A percentile compares a stretch with the other conserved stretches of the same genome.
phyloP scores from a whole-genome alignment of 352 stramenopile genomes.

The Phytophthora melonis region DNA sequence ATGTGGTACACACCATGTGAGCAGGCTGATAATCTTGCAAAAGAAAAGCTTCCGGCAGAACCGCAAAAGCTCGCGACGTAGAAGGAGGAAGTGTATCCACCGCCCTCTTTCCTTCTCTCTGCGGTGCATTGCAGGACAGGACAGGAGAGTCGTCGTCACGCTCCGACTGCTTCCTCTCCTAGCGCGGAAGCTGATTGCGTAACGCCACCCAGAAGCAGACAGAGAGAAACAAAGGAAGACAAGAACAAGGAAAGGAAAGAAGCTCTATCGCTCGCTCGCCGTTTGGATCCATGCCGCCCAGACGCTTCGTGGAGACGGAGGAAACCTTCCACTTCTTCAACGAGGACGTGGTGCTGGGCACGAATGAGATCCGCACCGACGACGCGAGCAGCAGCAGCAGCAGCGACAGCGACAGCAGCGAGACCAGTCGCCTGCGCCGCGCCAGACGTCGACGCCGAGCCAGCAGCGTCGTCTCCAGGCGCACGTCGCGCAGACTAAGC shows the following conservation, averaged over 20 bases:
- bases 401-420: constrained; percentile 26
- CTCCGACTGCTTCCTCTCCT: neutral
- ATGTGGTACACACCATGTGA: neutral
- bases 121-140: neutral
- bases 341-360: constrained; percentile 62
- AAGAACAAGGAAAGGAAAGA: neutral
- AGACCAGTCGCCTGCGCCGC: constrained; percentile 19
- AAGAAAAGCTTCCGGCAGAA: constrained; percentile 10
- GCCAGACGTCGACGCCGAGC: constrained; percentile 23
- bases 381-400: constrained; percentile 36
- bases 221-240: neutral
- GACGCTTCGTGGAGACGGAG: constrained; percentile 59
- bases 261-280: neutral
- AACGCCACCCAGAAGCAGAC: neutral
- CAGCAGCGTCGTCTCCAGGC: constrained; percentile 37
- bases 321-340: constrained; percentile 81
- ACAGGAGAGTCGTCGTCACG: neutral
- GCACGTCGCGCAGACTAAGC: constrained; percentile 33
- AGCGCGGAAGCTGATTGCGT: neutral
- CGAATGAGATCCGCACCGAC: constrained; percentile 61
- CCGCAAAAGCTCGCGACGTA: neutral
- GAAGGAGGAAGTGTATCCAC: neutral
- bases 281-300: constrained; percentile 16
- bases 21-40: neutral
- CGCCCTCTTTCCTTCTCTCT: neutral